Conservation (phyloP, 257 asterid species). For the Jacaranda copaia region DNA sequence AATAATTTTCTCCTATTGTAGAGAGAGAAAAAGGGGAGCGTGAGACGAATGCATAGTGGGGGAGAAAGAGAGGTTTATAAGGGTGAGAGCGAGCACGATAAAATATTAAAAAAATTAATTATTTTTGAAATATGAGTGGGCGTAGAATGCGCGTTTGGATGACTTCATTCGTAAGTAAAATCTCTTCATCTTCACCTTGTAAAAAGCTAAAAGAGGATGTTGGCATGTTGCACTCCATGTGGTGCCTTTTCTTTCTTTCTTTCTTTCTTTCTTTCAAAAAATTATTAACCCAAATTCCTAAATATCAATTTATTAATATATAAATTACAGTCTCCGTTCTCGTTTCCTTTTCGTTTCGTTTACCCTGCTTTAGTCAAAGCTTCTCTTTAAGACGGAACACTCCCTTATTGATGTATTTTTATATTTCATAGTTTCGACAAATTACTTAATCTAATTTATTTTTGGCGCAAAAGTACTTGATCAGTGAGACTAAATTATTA, state of each 20-base stretch:
- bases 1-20: neutral
- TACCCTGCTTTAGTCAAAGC: too few relatives aligned
- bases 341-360: too few relatives aligned
- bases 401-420: too few relatives aligned
- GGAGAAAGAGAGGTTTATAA: constrained; percentile 12
- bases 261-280: neutral
- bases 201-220: constrained; percentile 22
- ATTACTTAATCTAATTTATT: too few relatives aligned
- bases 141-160: constrained; percentile 41
- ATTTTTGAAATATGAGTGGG: neutral
- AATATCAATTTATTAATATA: too few relatives aligned
- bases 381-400: too few relatives aligned
- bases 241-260: neutral
- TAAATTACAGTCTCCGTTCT: too few relatives aligned
- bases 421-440: too few relatives aligned
- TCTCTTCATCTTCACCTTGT: neutral
- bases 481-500: too few relatives aligned
- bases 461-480: too few relatives aligned
- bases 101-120: too few relatives aligned
- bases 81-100: neutral
- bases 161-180: constrained; percentile 40
- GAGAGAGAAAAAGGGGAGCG: constrained; percentile 19
- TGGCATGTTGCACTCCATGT: constrained; percentile 35
- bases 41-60: neutral
- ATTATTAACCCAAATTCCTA: too few relatives aligned